Percentiles rank a stretch among this genome's conserved stretches.
phyloP scores from a whole-genome alignment of 2,329 filamentous ascomycete species.

The Aspergillus texensis region DNA sequence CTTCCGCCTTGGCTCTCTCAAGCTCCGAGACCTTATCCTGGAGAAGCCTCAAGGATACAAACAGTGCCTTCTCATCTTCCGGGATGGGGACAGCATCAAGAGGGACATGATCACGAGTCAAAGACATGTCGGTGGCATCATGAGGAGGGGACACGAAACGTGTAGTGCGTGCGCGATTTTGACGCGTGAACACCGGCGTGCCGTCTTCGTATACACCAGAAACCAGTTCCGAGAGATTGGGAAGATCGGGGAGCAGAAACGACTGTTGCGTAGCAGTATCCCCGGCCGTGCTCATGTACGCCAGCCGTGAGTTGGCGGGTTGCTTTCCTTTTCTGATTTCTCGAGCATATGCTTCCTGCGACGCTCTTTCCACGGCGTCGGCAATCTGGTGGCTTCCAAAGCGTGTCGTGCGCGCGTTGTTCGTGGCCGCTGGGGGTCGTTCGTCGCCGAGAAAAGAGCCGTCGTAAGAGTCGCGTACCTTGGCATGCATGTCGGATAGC shows the following conservation, averaged over 20 bases:
- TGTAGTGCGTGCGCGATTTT: slow-evolving; percentile 51
- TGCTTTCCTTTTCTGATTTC: slow-evolving; percentile 33
- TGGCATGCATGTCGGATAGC: slow-evolving; percentile 60
- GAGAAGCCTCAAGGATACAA: slow-evolving; percentile 60
- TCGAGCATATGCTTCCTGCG: slow-evolving; percentile 37
- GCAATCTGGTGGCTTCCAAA: slow-evolving; percentile 52
- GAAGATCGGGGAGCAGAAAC: slow-evolving; percentile 63
- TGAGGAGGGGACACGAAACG: slow-evolving; percentile 56
- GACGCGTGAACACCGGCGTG: slow-evolving; percentile 59
- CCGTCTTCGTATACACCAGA: slow-evolving; percentile 61
- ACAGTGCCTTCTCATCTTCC: slow-evolving; percentile 65
- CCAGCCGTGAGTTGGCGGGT: slow-evolving; percentile 26
- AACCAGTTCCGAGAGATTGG: slow-evolving; percentile 64
- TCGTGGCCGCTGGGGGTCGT: slow-evolving; percentile 46
- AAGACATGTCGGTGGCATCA: slow-evolving; percentile 34
- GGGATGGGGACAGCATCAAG: slow-evolving; percentile 60
- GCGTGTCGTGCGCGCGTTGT: slow-evolving; percentile 56
- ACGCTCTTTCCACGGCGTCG: slow-evolving; percentile 43
- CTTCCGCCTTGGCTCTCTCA: slow-evolving; percentile 57
- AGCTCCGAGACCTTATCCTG: slow-evolving; percentile 61
- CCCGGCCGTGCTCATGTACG: slow-evolving; percentile 32
- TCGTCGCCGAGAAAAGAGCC: slow-evolving; percentile 55
- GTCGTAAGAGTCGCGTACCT: slow-evolving; percentile 55
- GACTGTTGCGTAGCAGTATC: slow-evolving; percentile 60
- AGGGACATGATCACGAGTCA: slow-evolving; percentile 46